Evolutionary conservation across 2,329 filamentous ascomycete species (phyloP), one percentile per base, ranked within the genome.

Genomic region (Ilyonectria mors-panacis): DNA sequence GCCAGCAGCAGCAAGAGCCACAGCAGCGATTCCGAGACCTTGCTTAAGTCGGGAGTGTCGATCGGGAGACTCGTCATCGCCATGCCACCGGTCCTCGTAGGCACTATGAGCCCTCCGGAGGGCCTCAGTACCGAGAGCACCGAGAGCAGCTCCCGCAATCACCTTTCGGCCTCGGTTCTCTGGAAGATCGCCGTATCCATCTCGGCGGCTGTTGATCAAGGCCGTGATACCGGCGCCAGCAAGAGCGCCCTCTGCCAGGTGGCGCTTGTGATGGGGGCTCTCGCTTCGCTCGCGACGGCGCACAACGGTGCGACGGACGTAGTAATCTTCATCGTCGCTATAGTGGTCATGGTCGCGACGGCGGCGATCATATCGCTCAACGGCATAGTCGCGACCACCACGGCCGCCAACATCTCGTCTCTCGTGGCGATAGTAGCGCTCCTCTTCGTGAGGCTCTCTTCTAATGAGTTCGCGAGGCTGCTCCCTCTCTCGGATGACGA

Each of bases 211-310:
- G 17, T 86, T 83, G 6, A 90, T 78, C 3, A 91, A 78, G n/a
- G 89, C 89, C 12, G 87, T 86, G 8, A 89, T 78, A 55, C 89
- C 89, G 19, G 89, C 89, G 17, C 89, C 89, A 30, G 89, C 89
- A 17, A 91, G 82, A 10, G 89, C 89, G n/a, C 89, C 89, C 74
- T 90, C 89, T 23, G 89, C 89, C 6, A 92, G 78, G 71, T 90
- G 87, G 47, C 87, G 86, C 76, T 85, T 89, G 71, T 87, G 87
- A 69, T 88, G 85, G 56, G 83, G 79, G 70, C 85, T 86, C 13
- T 81, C 80, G 68, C 87, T 88, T 48, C 85, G 82, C 19, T 87
- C 86, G 21, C 85, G 84, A 19, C 82, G 84, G n/a, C 82, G 85
- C 37, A 87, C 80, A 47, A 87, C 76, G 54, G 80, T 81, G 71